These are phyloP conservation scores for Colletotrichum horii DNA, from an alignment of 2,329 filamentous ascomycete species.

Conservation along the genomic window DNA sequence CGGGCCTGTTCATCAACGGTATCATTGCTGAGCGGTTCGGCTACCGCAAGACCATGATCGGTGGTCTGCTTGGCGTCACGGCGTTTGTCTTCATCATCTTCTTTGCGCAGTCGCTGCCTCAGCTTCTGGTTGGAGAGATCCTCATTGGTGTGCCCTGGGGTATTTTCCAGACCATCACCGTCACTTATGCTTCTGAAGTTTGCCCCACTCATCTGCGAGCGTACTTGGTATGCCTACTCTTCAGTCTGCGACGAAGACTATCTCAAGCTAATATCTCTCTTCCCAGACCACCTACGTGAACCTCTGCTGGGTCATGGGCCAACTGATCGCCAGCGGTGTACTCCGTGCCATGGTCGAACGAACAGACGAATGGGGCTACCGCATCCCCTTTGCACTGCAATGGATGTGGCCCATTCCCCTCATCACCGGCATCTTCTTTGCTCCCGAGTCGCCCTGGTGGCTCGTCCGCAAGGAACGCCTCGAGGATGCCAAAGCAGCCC, in stretches of 20 bases:
- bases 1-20: constrained; percentile 56
- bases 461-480: constrained; percentile 45
- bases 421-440: constrained; percentile 44
- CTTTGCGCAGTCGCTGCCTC: constrained; percentile 44
- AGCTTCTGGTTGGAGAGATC: constrained; percentile 50
- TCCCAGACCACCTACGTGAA: constrained; percentile 49
- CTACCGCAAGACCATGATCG: constrained; percentile 53
- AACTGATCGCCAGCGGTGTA: constrained; percentile 49
- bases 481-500: constrained; percentile 42
- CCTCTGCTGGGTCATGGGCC: constrained; percentile 55
- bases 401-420: constrained; percentile 55
- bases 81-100: constrained; percentile 55
- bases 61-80: constrained; percentile 40
- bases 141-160: constrained; percentile 53
- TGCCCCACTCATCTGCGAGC: constrained; percentile 50
- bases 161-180: constrained; percentile 50
- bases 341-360: constrained; percentile 43
- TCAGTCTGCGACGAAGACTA: neutral
- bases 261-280: constrained; percentile 19
- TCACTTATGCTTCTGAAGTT: constrained; percentile 54
- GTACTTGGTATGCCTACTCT: constrained; percentile 43
- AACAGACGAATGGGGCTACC: constrained; percentile 47
- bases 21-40: constrained; percentile 51
- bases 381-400: constrained; percentile 54
- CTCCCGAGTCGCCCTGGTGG: constrained; percentile 58